phyloP scores from a whole-genome alignment of 495 filamentous ascomycete genomes.

The Xylaria castorea region DNA sequence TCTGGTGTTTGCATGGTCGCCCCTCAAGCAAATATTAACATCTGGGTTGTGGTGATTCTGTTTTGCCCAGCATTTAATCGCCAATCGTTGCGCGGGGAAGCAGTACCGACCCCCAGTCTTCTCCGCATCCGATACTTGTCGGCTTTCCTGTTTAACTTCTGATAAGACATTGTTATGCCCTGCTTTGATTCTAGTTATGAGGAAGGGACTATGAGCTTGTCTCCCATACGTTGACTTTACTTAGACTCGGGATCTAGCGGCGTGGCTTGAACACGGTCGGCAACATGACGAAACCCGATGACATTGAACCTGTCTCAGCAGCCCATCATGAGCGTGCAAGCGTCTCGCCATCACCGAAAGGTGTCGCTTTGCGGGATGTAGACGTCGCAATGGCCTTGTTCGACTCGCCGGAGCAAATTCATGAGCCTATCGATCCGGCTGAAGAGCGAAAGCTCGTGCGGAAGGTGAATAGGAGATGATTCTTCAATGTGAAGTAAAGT shows the following conservation, averaged over 20 bases:
- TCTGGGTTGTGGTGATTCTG: neutral
- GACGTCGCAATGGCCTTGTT: conserved; percentile 30
- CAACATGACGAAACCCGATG: conserved; percentile 11
- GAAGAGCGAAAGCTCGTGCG: conserved; percentile 58
- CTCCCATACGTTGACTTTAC: neutral
- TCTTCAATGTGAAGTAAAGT: neutral
- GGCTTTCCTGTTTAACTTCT: neutral
- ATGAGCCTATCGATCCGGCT: conserved; percentile 55
- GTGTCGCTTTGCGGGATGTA: conserved; percentile 9
- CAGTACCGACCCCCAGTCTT: neutral
- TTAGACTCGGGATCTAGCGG: neutral
- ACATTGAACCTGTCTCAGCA: conserved; percentile 3
- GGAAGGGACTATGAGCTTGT: neutral
- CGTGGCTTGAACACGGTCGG: neutral
- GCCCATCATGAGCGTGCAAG: conserved; percentile 16
- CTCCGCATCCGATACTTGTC: conserved; percentile 1
- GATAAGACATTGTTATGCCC: neutral
- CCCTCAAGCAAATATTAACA: neutral
- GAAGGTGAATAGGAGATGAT: conserved; percentile 39
- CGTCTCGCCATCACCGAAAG: neutral
- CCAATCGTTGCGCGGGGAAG: conserved; percentile 5
- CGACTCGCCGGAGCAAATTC: conserved; percentile 29
- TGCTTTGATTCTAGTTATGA: neutral
- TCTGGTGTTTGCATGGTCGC: neutral
- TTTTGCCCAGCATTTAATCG: neutral